Evolutionary conservation across 495 filamentous ascomycete genomes (phyloP).

Genomic region (Aspergillus leporis): DNA sequence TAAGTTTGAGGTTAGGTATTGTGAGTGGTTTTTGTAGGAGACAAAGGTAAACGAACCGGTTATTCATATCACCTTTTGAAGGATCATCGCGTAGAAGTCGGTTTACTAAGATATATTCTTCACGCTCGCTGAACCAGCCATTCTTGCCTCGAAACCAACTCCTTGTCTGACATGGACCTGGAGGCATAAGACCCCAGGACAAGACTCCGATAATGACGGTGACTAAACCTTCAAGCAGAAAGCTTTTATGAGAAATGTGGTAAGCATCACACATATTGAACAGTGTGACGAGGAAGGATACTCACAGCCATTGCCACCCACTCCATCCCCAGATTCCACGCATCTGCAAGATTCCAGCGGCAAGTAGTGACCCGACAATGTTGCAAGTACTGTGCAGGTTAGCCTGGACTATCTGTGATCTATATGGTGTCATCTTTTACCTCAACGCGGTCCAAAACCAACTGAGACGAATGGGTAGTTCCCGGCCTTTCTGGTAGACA

Average conservation of each 20-base stretch:
- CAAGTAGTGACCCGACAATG: slow-evolving; percentile 42
- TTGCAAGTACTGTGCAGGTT: not conserved
- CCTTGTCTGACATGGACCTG: not conserved
- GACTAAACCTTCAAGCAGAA: slow-evolving; percentile 11
- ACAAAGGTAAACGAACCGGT: not conserved
- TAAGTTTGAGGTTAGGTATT: not conserved
- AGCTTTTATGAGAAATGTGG: slow-evolving; percentile 19
- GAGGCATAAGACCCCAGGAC: not conserved
- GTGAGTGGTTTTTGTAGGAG: not conserved
- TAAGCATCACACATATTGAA: not conserved
- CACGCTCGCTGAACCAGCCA: not conserved
- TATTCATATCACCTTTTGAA: not conserved
- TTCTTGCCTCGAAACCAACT: not conserved
- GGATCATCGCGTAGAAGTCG: not conserved
- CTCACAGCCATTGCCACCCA: slow-evolving; percentile 52
- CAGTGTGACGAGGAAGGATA: slow-evolving; percentile 26
- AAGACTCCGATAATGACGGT: slow-evolving; percentile 10
- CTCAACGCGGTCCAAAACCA: slow-evolving; percentile 50
- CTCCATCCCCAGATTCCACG: slow-evolving; percentile 46
- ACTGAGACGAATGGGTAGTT: slow-evolving; percentile 50
- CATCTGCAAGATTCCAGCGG: slow-evolving; percentile 52
- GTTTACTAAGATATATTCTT: not conserved
- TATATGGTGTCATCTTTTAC: slow-evolving; percentile 27
- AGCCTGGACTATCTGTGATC: not conserved
- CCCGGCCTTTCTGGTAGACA: slow-evolving; percentile 43